Conservation (phyloP, 2,329 filamentous ascomycete genomes). For the Aciculosporium take region DNA sequence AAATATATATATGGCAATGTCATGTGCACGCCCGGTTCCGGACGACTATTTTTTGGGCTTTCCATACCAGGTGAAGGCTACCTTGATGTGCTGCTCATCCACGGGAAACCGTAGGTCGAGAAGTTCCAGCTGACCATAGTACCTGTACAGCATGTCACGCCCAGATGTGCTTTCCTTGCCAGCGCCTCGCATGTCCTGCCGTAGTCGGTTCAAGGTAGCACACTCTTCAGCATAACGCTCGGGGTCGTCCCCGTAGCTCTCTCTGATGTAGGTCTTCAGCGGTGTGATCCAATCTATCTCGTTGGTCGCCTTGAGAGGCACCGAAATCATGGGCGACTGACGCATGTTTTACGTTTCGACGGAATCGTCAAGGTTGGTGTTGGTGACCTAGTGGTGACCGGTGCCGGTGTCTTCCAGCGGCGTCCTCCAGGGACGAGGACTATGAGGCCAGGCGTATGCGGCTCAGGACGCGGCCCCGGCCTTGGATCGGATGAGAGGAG, state of each 20-base stretch:
- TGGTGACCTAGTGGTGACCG: background rate
- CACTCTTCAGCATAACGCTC: constrained; percentile 95
- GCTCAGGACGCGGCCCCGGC: background rate
- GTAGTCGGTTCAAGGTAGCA: constrained; percentile 78
- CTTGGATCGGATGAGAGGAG: background rate
- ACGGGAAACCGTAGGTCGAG: constrained; percentile 91
- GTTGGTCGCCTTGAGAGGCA: constrained; percentile 84
- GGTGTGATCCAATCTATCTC: constrained; percentile 96
- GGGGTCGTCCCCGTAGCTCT: constrained; percentile 91
- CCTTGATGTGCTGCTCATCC: constrained; percentile 98
- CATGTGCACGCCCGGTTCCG: too few relatives aligned
- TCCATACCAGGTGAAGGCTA: constrained; percentile 86
- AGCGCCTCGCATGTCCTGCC: constrained; percentile 96
- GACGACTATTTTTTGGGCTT: too few relatives aligned
- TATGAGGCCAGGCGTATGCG: background rate
- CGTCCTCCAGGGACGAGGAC: too few relatives aligned
- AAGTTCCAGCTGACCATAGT: constrained; percentile 93
- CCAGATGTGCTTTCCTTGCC: constrained; percentile 93
- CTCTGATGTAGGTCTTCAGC: constrained; percentile 82
- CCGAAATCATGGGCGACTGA: constrained; percentile 88
- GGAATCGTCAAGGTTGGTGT: background rate
- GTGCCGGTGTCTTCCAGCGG: background rate
- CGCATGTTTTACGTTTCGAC: constrained; percentile 37
- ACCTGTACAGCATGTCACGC: constrained; percentile 84
- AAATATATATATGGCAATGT: too few relatives aligned